Conservation (phyloP, 2,329 filamentous ascomycete species). For the Dactylonectria macrodidyma region DNA sequence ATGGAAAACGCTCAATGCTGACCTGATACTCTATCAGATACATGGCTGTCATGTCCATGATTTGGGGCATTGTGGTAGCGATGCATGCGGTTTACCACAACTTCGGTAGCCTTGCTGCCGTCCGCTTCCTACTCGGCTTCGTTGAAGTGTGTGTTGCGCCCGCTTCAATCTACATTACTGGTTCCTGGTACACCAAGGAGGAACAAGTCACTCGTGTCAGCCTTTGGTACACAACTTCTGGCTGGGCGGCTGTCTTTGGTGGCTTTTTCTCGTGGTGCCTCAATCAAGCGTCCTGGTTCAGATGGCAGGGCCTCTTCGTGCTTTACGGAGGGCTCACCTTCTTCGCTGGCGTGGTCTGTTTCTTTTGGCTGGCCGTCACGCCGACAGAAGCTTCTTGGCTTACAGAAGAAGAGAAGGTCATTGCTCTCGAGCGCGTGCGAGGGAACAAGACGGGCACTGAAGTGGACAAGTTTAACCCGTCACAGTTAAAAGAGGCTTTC, state of each 20-base stretch:
- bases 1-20: too few species aligned
- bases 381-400: slow-evolving; percentile 25
- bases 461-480: slow-evolving; percentile 18
- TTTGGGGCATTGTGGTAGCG: slow-evolving; percentile 21
- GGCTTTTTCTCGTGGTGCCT: slow-evolving; percentile 20
- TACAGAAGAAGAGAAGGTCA: slow-evolving; percentile 19
- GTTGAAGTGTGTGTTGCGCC: slow-evolving; percentile 24
- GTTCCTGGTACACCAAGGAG: slow-evolving; percentile 23
- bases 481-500: slow-evolving; percentile 22
- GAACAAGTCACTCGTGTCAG: slow-evolving; percentile 21
- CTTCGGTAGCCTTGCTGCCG: slow-evolving; percentile 19
- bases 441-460: slow-evolving; percentile 26
- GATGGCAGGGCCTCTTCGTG: slow-evolving; percentile 19
- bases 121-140: slow-evolving; percentile 28
- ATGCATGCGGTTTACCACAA: slow-evolving; percentile 14
- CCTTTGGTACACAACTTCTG: slow-evolving; percentile 21
- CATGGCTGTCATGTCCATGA: slow-evolving; percentile 23
- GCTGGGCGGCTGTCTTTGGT: slow-evolving; percentile 20
- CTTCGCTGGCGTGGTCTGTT: slow-evolving; percentile 5
- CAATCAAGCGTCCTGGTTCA: slow-evolving; percentile 13
- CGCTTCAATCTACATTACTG: slow-evolving; percentile 14
- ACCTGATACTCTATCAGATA: too few species aligned
- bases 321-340: slow-evolving; percentile 8
- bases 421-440: slow-evolving; percentile 21
- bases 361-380: slow-evolving; percentile 9